Percentiles rank a stretch among this genome's conserved stretches.
These are phyloP conservation scores for Aspergillus bertholletiae DNA, from an alignment of 495 filamentous ascomycete genomes.

Conservation along the genomic window DNA sequence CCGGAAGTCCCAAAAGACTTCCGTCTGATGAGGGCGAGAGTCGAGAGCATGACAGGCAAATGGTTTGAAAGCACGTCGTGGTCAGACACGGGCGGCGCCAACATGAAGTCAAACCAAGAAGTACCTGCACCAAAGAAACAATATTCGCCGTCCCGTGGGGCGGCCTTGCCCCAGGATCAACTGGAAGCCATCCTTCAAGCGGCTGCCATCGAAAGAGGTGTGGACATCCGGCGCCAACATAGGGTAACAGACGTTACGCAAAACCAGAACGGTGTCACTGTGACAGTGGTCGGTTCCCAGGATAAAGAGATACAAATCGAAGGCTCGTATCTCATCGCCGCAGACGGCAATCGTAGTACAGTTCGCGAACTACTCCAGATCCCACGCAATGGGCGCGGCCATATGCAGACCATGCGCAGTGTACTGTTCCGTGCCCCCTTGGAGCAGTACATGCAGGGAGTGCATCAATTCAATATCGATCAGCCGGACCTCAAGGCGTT, in stretches of 20 bases:
- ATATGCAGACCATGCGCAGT: conserved; percentile 34
- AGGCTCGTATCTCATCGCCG: conserved; percentile 30
- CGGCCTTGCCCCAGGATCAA: conserved; percentile 27
- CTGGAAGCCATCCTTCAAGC: conserved; percentile 24
- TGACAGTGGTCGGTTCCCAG: conserved; percentile 4
- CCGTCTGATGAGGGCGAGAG: conserved; percentile 22
- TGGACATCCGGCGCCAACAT: conserved; percentile 23
- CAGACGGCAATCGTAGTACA: conserved; percentile 28
- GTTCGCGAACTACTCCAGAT: conserved; percentile 27
- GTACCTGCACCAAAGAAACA: conserved; percentile 7
- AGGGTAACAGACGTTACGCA: conserved; percentile 16
- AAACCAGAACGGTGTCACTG: conserved; percentile 16
- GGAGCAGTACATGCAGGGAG: conserved; percentile 16
- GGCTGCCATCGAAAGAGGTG: conserved; percentile 24
- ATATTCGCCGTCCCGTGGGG: conserved; percentile 16
- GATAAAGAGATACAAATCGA: background rate
- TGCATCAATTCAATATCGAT: conserved; percentile 23
- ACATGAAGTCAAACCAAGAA: background rate
- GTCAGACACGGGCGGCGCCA: conserved; percentile 18
- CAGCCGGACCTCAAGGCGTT: conserved; percentile 19
- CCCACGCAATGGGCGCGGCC: conserved; percentile 25
- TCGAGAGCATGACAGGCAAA: conserved; percentile 24
- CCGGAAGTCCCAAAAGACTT: conserved; percentile 20
- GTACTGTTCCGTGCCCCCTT: conserved; percentile 35
- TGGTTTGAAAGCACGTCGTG: conserved; percentile 26